These are phyloP conservation scores for Rhododendron simsii DNA, from an alignment of 148 eudicot genomes.

Conservation along the genomic window DNA sequence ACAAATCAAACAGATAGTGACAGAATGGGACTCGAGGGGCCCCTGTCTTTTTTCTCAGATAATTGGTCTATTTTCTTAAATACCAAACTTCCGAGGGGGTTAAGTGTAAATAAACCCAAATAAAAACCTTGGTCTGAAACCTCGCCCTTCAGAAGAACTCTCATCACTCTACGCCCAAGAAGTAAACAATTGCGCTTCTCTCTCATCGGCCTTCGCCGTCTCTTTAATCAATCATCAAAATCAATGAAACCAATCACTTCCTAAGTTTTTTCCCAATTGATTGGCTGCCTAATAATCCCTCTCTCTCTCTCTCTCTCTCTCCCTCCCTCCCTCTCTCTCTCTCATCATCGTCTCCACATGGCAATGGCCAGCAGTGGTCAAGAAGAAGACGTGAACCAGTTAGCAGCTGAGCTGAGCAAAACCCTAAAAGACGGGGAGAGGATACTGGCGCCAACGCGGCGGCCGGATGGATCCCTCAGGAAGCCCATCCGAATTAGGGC, in stretches of 20 bases:
- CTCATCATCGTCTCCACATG: neutral
- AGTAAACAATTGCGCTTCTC: neutral
- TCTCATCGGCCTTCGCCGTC: neutral
- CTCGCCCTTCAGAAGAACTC: neutral
- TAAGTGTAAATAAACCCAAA: neutral
- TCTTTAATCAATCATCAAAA: neutral
- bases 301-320: neutral
- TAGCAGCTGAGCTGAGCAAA: slow-evolving; percentile 50
- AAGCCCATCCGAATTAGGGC: slow-evolving; percentile 81
- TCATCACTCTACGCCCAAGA: neutral
- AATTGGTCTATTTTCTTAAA: neutral
- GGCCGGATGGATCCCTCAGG: slow-evolving; percentile 89
- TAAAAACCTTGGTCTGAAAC: neutral
- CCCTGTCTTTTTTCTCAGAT: neutral
- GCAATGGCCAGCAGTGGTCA: slow-evolving; percentile 32
- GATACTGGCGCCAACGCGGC: slow-evolving; percentile 78
- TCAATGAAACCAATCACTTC: neutral
- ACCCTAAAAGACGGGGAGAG: slow-evolving; percentile 91
- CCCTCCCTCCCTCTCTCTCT: neutral
- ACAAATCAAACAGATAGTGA: no score
- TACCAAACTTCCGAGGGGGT: neutral
- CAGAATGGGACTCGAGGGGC: neutral
- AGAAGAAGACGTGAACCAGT: slow-evolving; percentile 29
- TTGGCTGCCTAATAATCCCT: neutral
- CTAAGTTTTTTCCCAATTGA: neutral